These are phyloP conservation scores for Ceratocystis papillata DNA, from an alignment of 2,329 filamentous ascomycete genomes.

Conservation along the genomic window DNA sequence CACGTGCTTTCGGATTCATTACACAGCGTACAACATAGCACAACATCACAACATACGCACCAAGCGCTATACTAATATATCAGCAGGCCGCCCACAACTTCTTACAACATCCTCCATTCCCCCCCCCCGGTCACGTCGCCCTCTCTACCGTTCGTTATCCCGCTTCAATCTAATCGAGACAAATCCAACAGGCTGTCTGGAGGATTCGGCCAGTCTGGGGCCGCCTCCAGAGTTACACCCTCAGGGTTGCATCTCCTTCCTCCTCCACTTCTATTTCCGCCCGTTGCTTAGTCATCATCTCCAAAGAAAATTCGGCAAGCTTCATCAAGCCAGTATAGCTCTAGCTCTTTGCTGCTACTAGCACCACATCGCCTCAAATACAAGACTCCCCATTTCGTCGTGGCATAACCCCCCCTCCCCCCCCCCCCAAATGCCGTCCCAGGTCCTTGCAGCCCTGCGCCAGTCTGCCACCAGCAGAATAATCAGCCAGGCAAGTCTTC, in stretches of 20 bases:
- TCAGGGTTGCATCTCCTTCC: background rate
- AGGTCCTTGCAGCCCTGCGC: background rate
- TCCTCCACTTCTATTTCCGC: background rate
- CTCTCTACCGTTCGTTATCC: background rate
- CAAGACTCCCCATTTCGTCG: background rate
- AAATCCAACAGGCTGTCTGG: background rate
- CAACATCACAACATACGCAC: too few species aligned
- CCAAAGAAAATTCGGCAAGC: background rate
- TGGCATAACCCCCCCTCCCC: background rate
- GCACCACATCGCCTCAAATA: background rate
- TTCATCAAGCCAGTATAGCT: background rate
- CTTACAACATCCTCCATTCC: background rate
- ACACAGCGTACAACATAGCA: too few species aligned
- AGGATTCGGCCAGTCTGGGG: background rate
- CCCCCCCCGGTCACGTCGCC: background rate
- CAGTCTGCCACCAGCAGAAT: slow-evolving; percentile 8
- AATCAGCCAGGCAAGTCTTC: background rate
- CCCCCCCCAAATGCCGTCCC: slow-evolving; percentile 13
- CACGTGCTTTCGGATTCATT: too few species aligned
- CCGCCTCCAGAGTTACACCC: background rate
- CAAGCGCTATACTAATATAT: too few species aligned
- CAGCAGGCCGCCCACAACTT: too few species aligned
- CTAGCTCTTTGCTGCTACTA: too few species aligned
- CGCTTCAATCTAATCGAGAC: background rate
- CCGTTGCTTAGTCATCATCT: background rate